Conservation (phyloP, 202 grass and related monocot genomes). For the Bolboschoenoplectus hybrid region DNA sequence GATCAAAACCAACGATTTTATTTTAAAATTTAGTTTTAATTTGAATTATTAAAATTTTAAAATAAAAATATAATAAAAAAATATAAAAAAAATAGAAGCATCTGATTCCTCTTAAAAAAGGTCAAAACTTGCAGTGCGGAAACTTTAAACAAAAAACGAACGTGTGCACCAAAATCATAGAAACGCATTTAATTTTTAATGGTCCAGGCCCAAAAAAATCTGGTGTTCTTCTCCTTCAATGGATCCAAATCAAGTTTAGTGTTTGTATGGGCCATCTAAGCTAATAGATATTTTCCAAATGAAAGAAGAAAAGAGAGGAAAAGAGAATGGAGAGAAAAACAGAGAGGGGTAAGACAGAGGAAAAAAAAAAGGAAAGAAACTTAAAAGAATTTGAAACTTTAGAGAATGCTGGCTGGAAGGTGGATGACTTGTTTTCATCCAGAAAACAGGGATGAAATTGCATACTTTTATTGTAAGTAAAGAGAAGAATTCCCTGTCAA, state of each 20-base stretch:
- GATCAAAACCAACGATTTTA: no score
- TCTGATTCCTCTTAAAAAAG: neutral
- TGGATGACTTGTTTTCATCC: neutral
- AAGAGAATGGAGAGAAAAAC: neutral
- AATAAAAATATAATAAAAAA: no score
- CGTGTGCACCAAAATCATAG: neutral
- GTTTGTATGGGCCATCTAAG: neutral
- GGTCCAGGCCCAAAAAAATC: neutral
- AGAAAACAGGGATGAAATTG: conserved; percentile 2
- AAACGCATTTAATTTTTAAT: neutral
- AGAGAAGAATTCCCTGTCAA: neutral
- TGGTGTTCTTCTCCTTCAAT: neutral
- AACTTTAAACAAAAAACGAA: neutral
- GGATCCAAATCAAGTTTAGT: neutral
- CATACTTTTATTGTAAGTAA: conserved; percentile 23
- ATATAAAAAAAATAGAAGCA: no score
- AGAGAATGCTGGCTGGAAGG: neutral
- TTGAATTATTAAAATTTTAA: no score
- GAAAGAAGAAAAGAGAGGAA: neutral
- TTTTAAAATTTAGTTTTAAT: no score
- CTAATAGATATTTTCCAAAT: neutral
- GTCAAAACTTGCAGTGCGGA: neutral
- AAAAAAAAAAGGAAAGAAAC: neutral
- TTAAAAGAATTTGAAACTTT: neutral
- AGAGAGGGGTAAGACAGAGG: neutral